Evolutionary conservation across 1,139 yeast species (phyloP), one percentile per base, ranked within the genome.

Genomic region (Pichia sp.): DNA sequence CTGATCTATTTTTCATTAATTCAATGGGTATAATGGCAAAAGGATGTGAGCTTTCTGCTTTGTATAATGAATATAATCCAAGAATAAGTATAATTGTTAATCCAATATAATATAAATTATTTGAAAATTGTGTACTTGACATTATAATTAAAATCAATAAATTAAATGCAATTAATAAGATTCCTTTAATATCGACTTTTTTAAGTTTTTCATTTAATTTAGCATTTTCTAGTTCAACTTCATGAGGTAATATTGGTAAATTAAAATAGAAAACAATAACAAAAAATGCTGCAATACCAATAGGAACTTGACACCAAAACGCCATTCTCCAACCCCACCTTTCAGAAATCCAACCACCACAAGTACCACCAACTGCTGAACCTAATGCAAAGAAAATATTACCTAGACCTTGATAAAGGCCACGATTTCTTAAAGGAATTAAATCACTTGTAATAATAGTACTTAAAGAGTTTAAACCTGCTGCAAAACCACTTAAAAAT

Each of bases 321-420:
- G 82, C 82, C 58, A 73, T 74, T 58, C 87, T 74, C 97, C 97
- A 89, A 30, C 95, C 95, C 52, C 79, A 71, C n/a, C 64, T 58
- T 47, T 80, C 86, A 24, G 90, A 76, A 30, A 87, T 66, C 34
- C 80, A 57, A 10, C 95, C 95, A 34, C 96, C 87, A 40, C 78
- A 59, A 1, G 78, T 63, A 6, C 89, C 89, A 34, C 92, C 90
- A 16, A 76, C 66, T 3, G 85, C 84, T 6, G 86, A 78, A 4
- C 94, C 94, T 31, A 77, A 53, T 2, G 87, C 89, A 58, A 69
- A 84, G 38, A 76, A 76, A 34, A 82, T 68, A 56, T 81, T 83
- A 32, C 80, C 82, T 30, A 76, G 51, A 3, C 86, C 86, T 60
- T 80, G 86, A 56, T 69, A 77, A 16, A 78, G 59, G 7, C 83